Conservation (phyloP, 1,284 basidiomycete genomes). For the Trametes hirsuta region DNA sequence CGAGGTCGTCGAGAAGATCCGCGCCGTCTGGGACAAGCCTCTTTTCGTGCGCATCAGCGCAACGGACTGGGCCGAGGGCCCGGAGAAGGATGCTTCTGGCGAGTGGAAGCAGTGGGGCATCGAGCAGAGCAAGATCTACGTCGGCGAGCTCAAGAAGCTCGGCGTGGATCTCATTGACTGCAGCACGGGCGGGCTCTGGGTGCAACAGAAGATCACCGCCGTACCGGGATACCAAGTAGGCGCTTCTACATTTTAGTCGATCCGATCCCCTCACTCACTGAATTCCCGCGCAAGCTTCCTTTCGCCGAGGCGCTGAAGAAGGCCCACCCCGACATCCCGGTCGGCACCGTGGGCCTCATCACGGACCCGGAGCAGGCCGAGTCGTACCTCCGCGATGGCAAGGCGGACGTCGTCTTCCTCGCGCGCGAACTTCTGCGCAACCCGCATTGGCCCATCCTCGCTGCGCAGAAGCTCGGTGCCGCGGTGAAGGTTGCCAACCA, state of each 20-base stretch:
- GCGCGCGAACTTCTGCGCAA: slow-evolving; percentile 67
- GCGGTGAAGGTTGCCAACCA: slow-evolving; percentile 67
- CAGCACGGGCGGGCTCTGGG: slow-evolving; percentile 72
- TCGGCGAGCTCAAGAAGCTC: slow-evolving; percentile 57
- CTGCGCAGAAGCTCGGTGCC: slow-evolving; percentile 59
- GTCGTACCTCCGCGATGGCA: slow-evolving; percentile 62
- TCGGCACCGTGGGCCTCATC: slow-evolving; percentile 79
- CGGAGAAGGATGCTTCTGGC: slow-evolving; percentile 60
- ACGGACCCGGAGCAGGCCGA: slow-evolving; percentile 68
- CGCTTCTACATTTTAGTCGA: neutral
- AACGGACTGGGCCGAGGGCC: slow-evolving; percentile 77
- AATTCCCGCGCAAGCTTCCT: slow-evolving; percentile 51
- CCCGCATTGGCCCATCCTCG: slow-evolving; percentile 58
- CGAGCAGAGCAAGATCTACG: slow-evolving; percentile 70
- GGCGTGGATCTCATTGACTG: slow-evolving; percentile 78
- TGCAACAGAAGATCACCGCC: slow-evolving; percentile 58
- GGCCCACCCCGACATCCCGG: slow-evolving; percentile 53
- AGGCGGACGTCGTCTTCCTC: slow-evolving; percentile 71
- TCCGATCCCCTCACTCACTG: too few relatives aligned
- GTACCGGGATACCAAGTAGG: slow-evolving; percentile 69
- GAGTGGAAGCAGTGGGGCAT: slow-evolving; percentile 75
- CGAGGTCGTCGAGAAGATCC: slow-evolving; percentile 54
- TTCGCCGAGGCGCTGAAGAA: slow-evolving; percentile 75
- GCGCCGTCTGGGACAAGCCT: slow-evolving; percentile 68
- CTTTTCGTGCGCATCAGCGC: slow-evolving; percentile 79